Percentiles rank a stretch among this genome's conserved stretches.
Evolutionary conservation across 1,284 basidiomycete genomes (phyloP).

Genomic region (Fomitopsis schrenkii): DNA sequence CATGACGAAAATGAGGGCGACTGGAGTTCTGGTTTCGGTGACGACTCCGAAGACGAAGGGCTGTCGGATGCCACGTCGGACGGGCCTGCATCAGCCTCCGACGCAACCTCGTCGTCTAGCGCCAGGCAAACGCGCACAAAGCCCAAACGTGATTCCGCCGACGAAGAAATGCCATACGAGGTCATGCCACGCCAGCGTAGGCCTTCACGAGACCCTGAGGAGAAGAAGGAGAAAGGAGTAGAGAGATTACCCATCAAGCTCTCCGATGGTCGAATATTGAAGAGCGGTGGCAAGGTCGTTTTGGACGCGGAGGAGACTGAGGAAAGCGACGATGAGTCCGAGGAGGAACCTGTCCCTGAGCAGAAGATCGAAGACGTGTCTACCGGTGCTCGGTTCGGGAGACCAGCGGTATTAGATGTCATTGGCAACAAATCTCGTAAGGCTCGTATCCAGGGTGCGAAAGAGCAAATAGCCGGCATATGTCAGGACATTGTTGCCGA

Average conservation of each 20-base stretch:
- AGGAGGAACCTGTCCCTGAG: conserved; percentile 24
- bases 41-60: conserved; percentile 26
- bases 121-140: conserved; percentile 13
- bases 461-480: conserved; percentile 85
- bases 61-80: conserved; percentile 12
- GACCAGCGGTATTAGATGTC: conserved; percentile 76
- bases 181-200: conserved; percentile 48
- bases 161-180: conserved; percentile 69
- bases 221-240: conserved; percentile 47
- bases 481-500: conserved; percentile 90
- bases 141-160: conserved; percentile 45
- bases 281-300: conserved; percentile 35
- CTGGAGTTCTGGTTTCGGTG: conserved; percentile 47
- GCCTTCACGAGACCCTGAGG: conserved; percentile 39
- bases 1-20: conserved; percentile 52
- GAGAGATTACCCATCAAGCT: conserved; percentile 84
- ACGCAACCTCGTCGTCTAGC: conserved; percentile 12
- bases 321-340: conserved; percentile 38
- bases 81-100: conserved; percentile 1
- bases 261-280: conserved; percentile 69
- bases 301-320: conserved; percentile 27
- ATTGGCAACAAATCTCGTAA: conserved; percentile 66
- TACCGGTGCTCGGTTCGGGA: conserved; percentile 78
- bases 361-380: conserved; percentile 59
- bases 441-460: conserved; percentile 71